These are phyloP conservation scores for Ochromonas danica DNA, from an alignment of 108 stramenopile species.

Conservation along the genomic window DNA sequence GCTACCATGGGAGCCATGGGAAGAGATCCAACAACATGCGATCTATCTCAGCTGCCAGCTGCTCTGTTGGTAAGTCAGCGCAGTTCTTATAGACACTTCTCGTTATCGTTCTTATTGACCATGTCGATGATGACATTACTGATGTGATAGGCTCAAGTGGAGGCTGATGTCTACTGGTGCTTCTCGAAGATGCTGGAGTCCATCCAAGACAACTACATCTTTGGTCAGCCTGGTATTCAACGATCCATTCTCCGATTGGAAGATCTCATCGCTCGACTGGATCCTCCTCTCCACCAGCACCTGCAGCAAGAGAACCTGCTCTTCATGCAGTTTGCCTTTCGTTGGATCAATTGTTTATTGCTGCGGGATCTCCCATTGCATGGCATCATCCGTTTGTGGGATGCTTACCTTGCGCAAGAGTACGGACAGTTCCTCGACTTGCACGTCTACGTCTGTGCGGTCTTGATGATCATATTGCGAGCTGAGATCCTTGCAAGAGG, in stretches of 20 bases:
- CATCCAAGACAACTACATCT: constrained; percentile 93
- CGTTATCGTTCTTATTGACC: not conserved
- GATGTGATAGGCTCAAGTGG: constrained; percentile 60
- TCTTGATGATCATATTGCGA: constrained; percentile 86
- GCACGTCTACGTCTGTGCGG: constrained; percentile 97
- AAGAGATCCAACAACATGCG: too few species aligned
- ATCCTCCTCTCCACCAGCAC: constrained; percentile 76
- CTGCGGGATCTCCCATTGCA: constrained; percentile 79
- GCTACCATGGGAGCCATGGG: too few species aligned
- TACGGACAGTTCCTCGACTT: constrained; percentile 83
- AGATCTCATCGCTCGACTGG: constrained; percentile 86
- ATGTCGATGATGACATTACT: constrained; percentile 36
- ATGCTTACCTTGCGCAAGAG: constrained; percentile 81
- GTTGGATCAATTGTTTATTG: constrained; percentile 98
- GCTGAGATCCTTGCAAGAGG: constrained; percentile 74
- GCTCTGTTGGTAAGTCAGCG: too few species aligned
- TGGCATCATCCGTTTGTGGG: constrained; percentile 83
- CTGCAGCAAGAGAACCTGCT: constrained; percentile 62
- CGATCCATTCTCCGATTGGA: constrained; percentile 88
- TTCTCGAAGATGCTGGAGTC: constrained; percentile 87
- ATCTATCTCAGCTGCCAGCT: too few species aligned
- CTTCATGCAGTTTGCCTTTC: constrained; percentile 94
- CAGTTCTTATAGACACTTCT: too few species aligned
- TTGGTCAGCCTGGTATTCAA: constrained; percentile 94
- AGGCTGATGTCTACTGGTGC: constrained; percentile 98